Conservation (phyloP, 202 grass and related monocot genomes). For the Panicum hallii region DNA sequence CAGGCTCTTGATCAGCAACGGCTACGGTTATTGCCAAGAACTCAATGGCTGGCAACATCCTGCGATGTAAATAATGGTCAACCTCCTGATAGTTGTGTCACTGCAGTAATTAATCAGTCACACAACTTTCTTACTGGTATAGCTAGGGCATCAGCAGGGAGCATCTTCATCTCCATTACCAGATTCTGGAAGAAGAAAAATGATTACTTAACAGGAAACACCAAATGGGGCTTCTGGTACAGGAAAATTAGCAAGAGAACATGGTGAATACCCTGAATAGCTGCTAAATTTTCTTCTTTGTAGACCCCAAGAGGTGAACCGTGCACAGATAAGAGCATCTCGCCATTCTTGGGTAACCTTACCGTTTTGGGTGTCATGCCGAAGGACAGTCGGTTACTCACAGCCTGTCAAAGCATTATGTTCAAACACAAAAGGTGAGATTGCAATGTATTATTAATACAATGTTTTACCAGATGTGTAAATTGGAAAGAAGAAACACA, state of each 20-base stretch:
- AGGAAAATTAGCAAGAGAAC: constrained; percentile 20
- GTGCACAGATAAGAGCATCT: constrained; percentile 81
- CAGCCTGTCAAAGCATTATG: constrained; percentile 53
- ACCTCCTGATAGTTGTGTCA: neutral
- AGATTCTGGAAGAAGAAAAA: constrained; percentile 61
- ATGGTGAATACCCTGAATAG: constrained; percentile 62
- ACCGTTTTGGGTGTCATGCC: constrained; percentile 85
- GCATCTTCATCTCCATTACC: constrained; percentile 52
- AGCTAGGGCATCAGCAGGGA: constrained; percentile 8
- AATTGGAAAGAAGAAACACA: constrained; percentile 26
- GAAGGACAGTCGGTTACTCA: constrained; percentile 60
- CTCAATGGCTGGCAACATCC: constrained; percentile 10
- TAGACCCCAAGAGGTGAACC: constrained; percentile 89
- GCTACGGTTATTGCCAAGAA: neutral
- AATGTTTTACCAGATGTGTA: neutral
- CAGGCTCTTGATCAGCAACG: neutral
- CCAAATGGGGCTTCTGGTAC: neutral
- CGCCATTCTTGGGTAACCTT: constrained; percentile 80
- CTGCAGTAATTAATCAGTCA: neutral
- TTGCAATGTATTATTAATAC: neutral
- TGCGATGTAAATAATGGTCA: neutral
- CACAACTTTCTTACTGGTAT: constrained; percentile 22
- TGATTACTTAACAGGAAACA: neutral
- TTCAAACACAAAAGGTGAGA: constrained; percentile 31
- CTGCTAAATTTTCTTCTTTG: constrained; percentile 78